Evolutionary conservation across 257 asterid genomes (phyloP).

Genomic region (Asclepias syriaca): DNA sequence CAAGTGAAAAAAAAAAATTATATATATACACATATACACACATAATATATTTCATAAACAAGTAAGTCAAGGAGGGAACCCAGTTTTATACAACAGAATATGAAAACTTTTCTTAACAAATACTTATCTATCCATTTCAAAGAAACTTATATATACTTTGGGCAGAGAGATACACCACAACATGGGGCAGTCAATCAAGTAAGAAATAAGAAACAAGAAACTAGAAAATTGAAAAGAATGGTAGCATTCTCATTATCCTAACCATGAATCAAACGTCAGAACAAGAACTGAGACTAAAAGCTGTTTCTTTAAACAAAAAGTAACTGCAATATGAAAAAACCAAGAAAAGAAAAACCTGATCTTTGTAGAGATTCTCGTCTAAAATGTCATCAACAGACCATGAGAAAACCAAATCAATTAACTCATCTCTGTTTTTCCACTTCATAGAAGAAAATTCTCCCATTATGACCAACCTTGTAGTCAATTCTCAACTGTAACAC

Average conservation of each 20-base stretch:
- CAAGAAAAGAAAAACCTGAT: slow-evolving; percentile 29
- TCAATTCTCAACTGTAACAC: not conserved
- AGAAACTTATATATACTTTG: too few species aligned
- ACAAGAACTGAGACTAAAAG: not conserved
- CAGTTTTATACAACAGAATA: too few species aligned
- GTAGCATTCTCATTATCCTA: not conserved
- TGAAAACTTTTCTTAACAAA: too few species aligned
- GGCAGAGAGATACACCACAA: too few species aligned
- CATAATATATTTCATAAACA: not conserved
- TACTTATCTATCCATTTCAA: too few species aligned
- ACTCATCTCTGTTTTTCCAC: slow-evolving; percentile 1
- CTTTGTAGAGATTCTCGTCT: slow-evolving; percentile 32
- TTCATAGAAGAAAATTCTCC: not conserved
- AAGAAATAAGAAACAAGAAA: too few species aligned
- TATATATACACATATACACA: too few species aligned
- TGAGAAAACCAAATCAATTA: slow-evolving; percentile 34
- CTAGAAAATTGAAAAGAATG: not conserved
- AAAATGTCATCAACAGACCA: slow-evolving; percentile 41
- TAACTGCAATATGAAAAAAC: not conserved
- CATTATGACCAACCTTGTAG: not conserved
- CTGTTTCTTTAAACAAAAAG: not conserved
- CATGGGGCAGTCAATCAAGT: too few species aligned
- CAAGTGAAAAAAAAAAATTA: not conserved
- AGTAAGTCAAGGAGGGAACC: not conserved
- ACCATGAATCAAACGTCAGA: not conserved